Percentiles rank a stretch among this genome's conserved stretches.
Evolutionary conservation across 352 stramenopile genomes (phyloP).

Genomic region (Thalassiosira delicatula): DNA sequence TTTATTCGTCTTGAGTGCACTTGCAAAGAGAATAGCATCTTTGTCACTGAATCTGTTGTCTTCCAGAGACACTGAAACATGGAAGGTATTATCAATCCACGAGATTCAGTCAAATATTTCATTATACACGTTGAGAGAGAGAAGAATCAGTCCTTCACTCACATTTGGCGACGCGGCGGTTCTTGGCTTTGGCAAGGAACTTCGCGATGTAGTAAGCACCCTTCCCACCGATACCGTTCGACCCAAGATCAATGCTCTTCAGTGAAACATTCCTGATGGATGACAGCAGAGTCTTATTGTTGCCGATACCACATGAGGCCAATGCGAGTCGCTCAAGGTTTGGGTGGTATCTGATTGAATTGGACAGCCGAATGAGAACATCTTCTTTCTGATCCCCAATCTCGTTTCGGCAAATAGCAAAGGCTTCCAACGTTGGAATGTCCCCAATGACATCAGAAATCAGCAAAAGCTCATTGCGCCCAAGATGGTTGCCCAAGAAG

Average conservation of each 20-base stretch:
- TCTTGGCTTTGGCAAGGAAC: slow-evolving; percentile 26
- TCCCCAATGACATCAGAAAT: slow-evolving; percentile 25
- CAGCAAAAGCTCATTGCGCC: slow-evolving; percentile 1
- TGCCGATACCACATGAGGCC: slow-evolving; percentile 14
- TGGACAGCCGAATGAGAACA: slow-evolving; percentile 4
- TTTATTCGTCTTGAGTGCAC: slow-evolving; percentile 25
- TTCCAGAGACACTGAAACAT: slow-evolving; percentile 14
- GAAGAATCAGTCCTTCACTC: slow-evolving; percentile 1
- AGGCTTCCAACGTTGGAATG: slow-evolving; percentile 24
- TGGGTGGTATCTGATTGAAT: slow-evolving; percentile 9
- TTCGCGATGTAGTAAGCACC: slow-evolving; percentile 25
- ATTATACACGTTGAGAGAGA: neutral
- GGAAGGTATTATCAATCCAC: too few species aligned
- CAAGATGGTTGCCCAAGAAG: slow-evolving; percentile 11
- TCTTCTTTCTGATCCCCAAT: slow-evolving; percentile 22
- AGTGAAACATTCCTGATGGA: slow-evolving; percentile 10
- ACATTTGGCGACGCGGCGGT: neutral
- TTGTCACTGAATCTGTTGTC: slow-evolving; percentile 22
- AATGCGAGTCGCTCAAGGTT: slow-evolving; percentile 12
- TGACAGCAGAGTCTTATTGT: slow-evolving; percentile 11
- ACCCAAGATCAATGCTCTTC: slow-evolving; percentile 25
- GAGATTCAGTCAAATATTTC: too few species aligned
- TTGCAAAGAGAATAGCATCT: slow-evolving; percentile 24
- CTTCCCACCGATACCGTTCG: neutral
- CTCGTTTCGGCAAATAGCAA: slow-evolving; percentile 22